A percentile compares a stretch with the other conserved stretches of the same genome.
phyloP scores from a whole-genome alignment of 1,284 basidiomycete genomes.

The Ustilago crameri region DNA sequence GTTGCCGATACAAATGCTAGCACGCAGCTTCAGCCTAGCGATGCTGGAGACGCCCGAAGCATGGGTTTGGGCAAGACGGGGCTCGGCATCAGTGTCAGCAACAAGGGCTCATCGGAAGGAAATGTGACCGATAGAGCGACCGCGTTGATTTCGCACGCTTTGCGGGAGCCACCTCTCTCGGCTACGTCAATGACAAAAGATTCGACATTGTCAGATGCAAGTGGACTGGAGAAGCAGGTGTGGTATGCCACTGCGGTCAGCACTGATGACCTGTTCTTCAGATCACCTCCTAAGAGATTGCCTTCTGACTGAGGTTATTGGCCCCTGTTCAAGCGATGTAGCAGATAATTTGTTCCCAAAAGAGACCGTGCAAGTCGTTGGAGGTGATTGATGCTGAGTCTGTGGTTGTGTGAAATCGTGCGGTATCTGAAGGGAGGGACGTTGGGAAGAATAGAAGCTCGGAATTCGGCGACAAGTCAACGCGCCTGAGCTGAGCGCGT shows the following conservation, averaged over 20 bases:
- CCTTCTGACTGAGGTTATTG: constrained; percentile 1
- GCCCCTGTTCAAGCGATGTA: no score
- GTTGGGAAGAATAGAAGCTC: constrained; percentile 3
- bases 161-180: no score
- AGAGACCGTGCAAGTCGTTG: no score
- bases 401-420: background rate
- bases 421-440: background rate
- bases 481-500: constrained; percentile 6
- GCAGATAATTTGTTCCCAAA: no score
- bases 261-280: constrained; percentile 31
- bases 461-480: constrained; percentile 18
- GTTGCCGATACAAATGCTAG: no score
- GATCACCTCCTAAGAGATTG: constrained; percentile 14
- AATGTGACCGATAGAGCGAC: no score
- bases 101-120: no score
- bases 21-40: no score
- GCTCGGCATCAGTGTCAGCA: no score
- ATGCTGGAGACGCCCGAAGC: no score
- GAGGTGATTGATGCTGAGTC: background rate
- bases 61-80: no score
- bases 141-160: no score
- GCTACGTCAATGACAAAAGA: background rate
- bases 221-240: background rate
- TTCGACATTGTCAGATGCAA: constrained; percentile 15
- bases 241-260: constrained; percentile 25